These are phyloP conservation scores for Parathielavia hyrcaniae DNA, from an alignment of 495 filamentous ascomycete genomes.

Conservation along the genomic window DNA sequence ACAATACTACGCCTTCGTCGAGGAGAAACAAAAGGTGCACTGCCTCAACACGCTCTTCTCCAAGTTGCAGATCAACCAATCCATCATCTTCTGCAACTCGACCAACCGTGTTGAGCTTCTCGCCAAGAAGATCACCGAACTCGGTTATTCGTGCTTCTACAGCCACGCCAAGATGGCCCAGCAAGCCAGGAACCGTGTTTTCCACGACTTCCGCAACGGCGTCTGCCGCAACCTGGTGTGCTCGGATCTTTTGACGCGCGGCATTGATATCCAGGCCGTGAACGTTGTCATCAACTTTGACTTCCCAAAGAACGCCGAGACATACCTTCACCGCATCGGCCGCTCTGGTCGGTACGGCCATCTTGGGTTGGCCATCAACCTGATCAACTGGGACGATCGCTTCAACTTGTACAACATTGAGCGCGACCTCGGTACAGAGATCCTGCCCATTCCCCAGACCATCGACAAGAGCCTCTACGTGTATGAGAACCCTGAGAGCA, in stretches of 20 bases:
- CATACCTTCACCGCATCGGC: conserved; percentile 97
- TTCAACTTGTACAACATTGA: conserved; percentile 99
- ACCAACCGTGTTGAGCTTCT: conserved; percentile 96
- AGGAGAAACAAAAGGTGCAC: conserved; percentile 99
- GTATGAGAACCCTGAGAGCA: conserved; percentile 91
- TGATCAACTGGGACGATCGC: conserved; percentile 98
- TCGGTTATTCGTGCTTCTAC: conserved; percentile 99
- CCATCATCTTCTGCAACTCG: conserved; percentile 99
- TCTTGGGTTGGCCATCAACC: conserved; percentile 93
- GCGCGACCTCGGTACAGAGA: conserved; percentile 93
- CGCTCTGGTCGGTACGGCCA: conserved; percentile 96
- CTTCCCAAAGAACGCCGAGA: conserved; percentile 99
- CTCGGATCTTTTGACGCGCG: conserved; percentile 93
- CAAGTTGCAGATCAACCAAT: conserved; percentile 99
- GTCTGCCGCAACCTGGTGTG: conserved; percentile 97
- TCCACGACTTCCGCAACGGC: conserved; percentile 98
- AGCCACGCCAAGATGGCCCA: conserved; percentile 99
- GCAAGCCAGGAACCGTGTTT: conserved; percentile 91
- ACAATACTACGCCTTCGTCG: conserved; percentile 98
- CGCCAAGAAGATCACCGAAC: conserved; percentile 98
- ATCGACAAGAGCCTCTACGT: conserved; percentile 99
- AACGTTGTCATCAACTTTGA: conserved; percentile 99
- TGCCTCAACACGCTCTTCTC: conserved; percentile 98
- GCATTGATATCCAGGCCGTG: conserved; percentile 99
- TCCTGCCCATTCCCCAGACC: conserved; percentile 83